Percentiles rank a stretch among this genome's conserved stretches.
phyloP scores from a whole-genome alignment of 768 basidiomycete species.

The Coprinellus micaceus region DNA sequence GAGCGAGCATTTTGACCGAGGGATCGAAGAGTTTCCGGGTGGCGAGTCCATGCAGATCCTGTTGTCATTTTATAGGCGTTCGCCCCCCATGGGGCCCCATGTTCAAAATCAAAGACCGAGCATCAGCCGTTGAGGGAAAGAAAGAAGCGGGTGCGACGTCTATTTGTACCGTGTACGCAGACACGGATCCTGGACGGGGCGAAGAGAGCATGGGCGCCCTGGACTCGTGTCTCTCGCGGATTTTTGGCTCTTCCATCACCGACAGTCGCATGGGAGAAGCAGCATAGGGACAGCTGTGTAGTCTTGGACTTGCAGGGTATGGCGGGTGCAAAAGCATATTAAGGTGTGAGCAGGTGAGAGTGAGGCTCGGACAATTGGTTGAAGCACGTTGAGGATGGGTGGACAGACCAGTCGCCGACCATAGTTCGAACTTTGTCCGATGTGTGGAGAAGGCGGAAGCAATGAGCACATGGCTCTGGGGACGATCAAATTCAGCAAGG shows the following conservation, averaged over 20 bases:
- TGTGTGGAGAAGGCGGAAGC: neutral
- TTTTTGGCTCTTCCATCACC: too few species aligned
- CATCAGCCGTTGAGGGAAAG: neutral
- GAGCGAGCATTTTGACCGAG: neutral
- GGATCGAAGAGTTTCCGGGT: neutral
- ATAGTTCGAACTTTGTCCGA: slow-evolving; percentile 5
- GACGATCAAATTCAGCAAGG: neutral
- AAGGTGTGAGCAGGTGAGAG: too few species aligned
- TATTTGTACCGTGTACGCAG: too few species aligned
- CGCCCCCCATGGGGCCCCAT: neutral
- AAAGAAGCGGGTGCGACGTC: neutral
- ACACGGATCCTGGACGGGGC: neutral
- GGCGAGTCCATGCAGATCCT: neutral
- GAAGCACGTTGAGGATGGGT: neutral
- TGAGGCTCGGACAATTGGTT: neutral
- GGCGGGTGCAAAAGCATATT: neutral
- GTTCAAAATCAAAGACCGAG: neutral
- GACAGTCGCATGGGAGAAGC: too few species aligned
- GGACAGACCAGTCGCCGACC: neutral
- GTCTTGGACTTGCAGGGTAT: neutral
- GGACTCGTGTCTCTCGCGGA: too few species aligned
- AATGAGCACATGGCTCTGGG: neutral
- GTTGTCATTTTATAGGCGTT: neutral
- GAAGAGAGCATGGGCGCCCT: too few species aligned
- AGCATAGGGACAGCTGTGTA: too few species aligned